Percentiles rank a stretch among this genome's conserved stretches.
Conservation (phyloP, 169 alveolate species). For the Cytauxzoon felis region DNA sequence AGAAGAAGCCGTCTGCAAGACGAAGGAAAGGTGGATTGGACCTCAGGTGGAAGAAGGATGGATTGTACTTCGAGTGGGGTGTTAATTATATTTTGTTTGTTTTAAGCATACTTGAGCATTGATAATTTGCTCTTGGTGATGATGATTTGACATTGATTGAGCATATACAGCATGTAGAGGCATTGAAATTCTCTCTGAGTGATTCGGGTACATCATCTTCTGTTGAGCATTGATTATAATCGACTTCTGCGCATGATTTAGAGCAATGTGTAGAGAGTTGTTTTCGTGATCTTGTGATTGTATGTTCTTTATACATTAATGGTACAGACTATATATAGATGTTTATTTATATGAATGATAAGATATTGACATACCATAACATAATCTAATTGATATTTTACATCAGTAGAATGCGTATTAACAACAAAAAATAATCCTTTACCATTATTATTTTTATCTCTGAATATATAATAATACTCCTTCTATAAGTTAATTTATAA, state of each 20-base stretch:
- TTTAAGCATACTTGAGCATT: constrained; percentile 9
- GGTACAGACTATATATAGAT: constrained; percentile 35
- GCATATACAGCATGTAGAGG: constrained; percentile 42
- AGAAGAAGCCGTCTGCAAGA: too few species aligned
- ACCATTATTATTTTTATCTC: constrained; percentile 41
- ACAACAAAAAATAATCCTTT: constrained; percentile 39
- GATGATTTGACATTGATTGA: constrained; percentile 6
- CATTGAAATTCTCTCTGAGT: background rate
- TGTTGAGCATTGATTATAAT: constrained; percentile 1
- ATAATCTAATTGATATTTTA: constrained; percentile 18
- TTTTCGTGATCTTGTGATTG: background rate
- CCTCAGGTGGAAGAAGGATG: too few species aligned
- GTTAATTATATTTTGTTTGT: too few species aligned
- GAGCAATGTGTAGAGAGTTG: constrained; percentile 1
- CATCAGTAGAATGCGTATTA: constrained; percentile 20
- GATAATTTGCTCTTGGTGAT: constrained; percentile 18
- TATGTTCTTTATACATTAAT: constrained; percentile 33
- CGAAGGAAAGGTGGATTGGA: too few species aligned
- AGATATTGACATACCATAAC: constrained; percentile 19
- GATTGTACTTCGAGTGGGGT: too few species aligned
- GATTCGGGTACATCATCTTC: constrained; percentile 8
- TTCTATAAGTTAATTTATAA: too few species aligned
- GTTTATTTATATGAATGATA: background rate
- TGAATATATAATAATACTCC: constrained; percentile 17
- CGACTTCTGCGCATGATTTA: constrained; percentile 4